Percentiles rank a stretch among this genome's conserved stretches.
Evolutionary conservation across 1,284 basidiomycete species (phyloP).

Genomic region (Apiotrichum sp.): DNA sequence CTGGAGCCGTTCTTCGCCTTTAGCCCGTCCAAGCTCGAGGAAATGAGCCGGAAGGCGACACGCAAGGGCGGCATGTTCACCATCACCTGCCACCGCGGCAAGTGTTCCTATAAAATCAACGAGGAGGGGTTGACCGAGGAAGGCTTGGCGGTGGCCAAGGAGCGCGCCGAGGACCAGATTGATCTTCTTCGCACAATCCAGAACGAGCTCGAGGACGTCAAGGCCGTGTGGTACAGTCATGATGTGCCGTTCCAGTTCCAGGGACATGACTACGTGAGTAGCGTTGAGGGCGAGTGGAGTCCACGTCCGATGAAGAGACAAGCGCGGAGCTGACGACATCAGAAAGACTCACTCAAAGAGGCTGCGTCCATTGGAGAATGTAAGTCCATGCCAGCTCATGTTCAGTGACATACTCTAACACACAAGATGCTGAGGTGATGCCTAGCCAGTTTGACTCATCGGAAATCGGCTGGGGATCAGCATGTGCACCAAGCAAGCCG

Average conservation of each 20-base stretch:
- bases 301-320: no score
- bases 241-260: conserved; percentile 45
- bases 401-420: conserved; percentile 22
- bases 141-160: conserved; percentile 21
- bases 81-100: conserved; percentile 27
- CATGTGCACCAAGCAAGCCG: conserved; percentile 39
- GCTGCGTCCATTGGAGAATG: conserved; percentile 38
- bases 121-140: conserved; percentile 31
- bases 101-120: conserved; percentile 24
- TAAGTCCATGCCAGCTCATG: conserved; percentile 16
- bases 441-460: conserved; percentile 29
- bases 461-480: conserved; percentile 42
- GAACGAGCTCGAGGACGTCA: conserved; percentile 28
- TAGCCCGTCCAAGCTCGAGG: conserved; percentile 22
- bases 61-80: conserved; percentile 36
- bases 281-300: no score
- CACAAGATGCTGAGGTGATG: conserved; percentile 10
- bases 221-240: conserved; percentile 38
- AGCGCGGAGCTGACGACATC: conserved; percentile 2
- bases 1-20: conserved; percentile 44
- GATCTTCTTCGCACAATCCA: conserved; percentile 29
- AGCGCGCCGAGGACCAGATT: conserved; percentile 35
- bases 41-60: conserved; percentile 19
- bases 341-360: conserved; percentile 34
- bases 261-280: conserved; percentile 42